Evolutionary conservation across 768 basidiomycete genomes (phyloP), one percentile per base, ranked within the genome.

Genomic region (Boletus patriciae): DNA sequence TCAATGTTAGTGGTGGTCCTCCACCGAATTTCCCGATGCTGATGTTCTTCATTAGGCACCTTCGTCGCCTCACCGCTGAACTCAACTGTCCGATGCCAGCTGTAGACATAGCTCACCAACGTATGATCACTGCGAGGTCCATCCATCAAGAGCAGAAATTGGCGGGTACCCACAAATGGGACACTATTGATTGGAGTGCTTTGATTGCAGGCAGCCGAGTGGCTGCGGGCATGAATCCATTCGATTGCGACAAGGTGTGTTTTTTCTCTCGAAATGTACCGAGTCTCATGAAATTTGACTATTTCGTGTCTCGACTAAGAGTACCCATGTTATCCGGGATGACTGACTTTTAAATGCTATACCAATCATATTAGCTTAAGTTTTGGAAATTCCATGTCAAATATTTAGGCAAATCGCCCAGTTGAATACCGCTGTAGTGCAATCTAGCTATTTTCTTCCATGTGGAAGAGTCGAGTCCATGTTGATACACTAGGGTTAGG

Each of bases 181-280:
- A 85, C 9, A 73, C 79, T 4, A 73, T 94, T 19, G 94, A 96
- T 66, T 95, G 92, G 92, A 89, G 87, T 58, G 84, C 85, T 1
- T 69, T 94, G 41, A 81, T 95, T 29, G 89, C 88, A 4, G 92
- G 91, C 4, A 79, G 85, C 40, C 79, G 93, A 49, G 83, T 88
- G 13, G 80, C 89, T 3, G 87, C 91, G 11, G 92, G 92, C 1
- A 71, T 89, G 51, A 74, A 80, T 52, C 72, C 71, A 6, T 77
- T 81, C 37, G 73, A 76, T 46, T 61, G 71, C 43, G 67, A 55
- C 55, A 67, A 72, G 64, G 77, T 72, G 50, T 3, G 72, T 3
- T 29, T 33, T 10, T 47, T 34, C 34, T 41, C 45, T 33, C 13
- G 4, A 19, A 33, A 7, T 41, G 18, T 3, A 19, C n/a, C 25